Evolutionary conservation across 768 basidiomycete genomes (phyloP).

Genomic region (Mycena pura): DNA sequence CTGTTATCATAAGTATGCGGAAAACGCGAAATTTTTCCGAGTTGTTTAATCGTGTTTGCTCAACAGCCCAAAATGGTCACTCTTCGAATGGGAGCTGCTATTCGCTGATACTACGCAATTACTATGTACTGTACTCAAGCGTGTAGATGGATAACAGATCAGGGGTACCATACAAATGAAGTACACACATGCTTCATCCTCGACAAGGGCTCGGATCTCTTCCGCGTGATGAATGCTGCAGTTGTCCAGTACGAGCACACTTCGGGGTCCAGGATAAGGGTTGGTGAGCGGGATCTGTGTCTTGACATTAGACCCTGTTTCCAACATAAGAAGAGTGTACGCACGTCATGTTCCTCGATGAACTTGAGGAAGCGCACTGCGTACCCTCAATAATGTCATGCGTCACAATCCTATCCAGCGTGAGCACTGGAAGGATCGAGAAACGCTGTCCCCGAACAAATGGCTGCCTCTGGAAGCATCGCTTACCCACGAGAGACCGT

Average conservation of each 20-base stretch:
- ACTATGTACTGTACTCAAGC: no score
- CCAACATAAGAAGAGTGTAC: neutral
- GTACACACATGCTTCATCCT: slow-evolving; percentile 22
- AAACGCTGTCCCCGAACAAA: slow-evolving; percentile 27
- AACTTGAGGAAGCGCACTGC: slow-evolving; percentile 30
- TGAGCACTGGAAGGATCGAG: slow-evolving; percentile 29
- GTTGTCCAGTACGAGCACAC: slow-evolving; percentile 43
- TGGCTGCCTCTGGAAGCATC: slow-evolving; percentile 14
- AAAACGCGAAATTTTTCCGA: no score
- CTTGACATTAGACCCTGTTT: neutral
- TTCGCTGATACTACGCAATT: no score
- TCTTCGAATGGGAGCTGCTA: no score
- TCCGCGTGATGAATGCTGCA: slow-evolving; percentile 41
- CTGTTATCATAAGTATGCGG: no score
- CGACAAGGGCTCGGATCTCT: slow-evolving; percentile 32
- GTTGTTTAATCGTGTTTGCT: no score
- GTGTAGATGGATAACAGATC: no score
- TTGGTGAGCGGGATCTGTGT: slow-evolving; percentile 27
- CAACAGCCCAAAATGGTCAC: no score
- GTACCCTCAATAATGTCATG: slow-evolving; percentile 29
- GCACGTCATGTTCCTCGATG: slow-evolving; percentile 23
- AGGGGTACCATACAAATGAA: neutral
- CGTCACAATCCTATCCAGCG: slow-evolving; percentile 23
- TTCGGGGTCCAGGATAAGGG: slow-evolving; percentile 36
- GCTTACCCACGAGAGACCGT: slow-evolving; percentile 8